Conservation (phyloP, 768 basidiomycete genomes). For the Pisolithus sp. region DNA sequence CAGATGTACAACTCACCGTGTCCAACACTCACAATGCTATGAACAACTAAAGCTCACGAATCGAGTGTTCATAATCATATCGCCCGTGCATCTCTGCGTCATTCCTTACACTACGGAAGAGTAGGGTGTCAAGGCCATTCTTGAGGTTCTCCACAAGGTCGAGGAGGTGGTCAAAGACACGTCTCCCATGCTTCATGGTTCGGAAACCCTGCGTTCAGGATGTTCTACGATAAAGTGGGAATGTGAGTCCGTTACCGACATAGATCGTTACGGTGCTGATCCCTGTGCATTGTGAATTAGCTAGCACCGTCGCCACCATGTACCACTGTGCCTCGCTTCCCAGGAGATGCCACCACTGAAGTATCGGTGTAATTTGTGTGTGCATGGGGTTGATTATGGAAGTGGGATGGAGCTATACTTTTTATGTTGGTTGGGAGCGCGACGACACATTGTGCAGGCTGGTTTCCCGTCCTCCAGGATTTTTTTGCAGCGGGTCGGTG, state of each 20-base stretch:
- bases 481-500: constrained; percentile 68
- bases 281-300: constrained; percentile 27
- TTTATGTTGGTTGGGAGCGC: constrained; percentile 96
- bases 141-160: constrained; percentile 60
- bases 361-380: constrained; percentile 77
- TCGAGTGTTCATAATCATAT: constrained; percentile 43
- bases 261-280: constrained; percentile 3
- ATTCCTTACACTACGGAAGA: constrained; percentile 26
- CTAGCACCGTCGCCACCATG: constrained; percentile 54
- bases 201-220: constrained; percentile 94
- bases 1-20: too few species aligned
- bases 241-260: constrained; percentile 37
- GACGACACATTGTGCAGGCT: constrained; percentile 22
- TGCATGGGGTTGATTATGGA: constrained; percentile 99
- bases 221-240: constrained; percentile 82
- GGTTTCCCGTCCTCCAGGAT: constrained; percentile 43
- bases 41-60: constrained; percentile 75
- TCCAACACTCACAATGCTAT: constrained; percentile 67
- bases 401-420: constrained; percentile 99
- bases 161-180: constrained; percentile 60
- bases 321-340: constrained; percentile 47
- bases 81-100: constrained; percentile 44
- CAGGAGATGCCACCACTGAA: constrained; percentile 55
- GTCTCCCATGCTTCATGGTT: constrained; percentile 91
- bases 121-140: constrained; percentile 58